Evolutionary conservation across 1,284 basidiomycete genomes (phyloP), one percentile per base, ranked within the genome.

Genomic region (Leucocoprinus gongylophorus): DNA sequence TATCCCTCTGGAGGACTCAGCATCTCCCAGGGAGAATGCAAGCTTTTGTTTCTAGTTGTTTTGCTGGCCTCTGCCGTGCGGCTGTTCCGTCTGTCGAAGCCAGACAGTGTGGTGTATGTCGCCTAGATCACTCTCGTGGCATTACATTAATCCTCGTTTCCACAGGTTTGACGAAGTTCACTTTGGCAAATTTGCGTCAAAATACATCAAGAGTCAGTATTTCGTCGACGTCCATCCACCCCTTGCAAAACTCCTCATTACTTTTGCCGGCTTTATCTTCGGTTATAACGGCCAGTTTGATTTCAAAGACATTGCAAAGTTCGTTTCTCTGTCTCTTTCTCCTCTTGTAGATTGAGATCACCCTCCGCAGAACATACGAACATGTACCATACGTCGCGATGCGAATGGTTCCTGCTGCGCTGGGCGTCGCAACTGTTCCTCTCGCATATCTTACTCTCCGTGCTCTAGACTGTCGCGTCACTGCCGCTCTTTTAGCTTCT

Each of bases 221-320:
- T 91, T 92, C 71, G 82, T 99, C 68, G 97, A 99, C 64, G 95
- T 99, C 1, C 95, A 99, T 65, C 95, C 97, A 0, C 97, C 97
- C 1, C 75, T 99, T 5, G 95, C 95, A 29, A 99, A 99, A 66
- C 78, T 99, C 20, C 75, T 99, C 53, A 94, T 99, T 62, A 95
- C 95, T 0, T 75, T 97, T 23, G 88, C 90, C 6, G 94, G 83
- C 0, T 95, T 88, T 64, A 55, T 97, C 4, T 88, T 81, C 48
- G 91, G 97, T n/a, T 99, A 91, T 62, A 79, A 95, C 58, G 97
- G 95, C 2, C 75, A 89, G 44, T 97, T 97, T 66, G 93, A 97
- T 67, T 99, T 99, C 69, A 91, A 95, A 67, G 92, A 97, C 56
- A 98, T 99, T 59, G 93, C 85, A 70, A 93, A 91, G 91, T 92